Evolutionary conservation across 441 rosid genomes (phyloP).

Genomic region (Gossypium laxum): DNA sequence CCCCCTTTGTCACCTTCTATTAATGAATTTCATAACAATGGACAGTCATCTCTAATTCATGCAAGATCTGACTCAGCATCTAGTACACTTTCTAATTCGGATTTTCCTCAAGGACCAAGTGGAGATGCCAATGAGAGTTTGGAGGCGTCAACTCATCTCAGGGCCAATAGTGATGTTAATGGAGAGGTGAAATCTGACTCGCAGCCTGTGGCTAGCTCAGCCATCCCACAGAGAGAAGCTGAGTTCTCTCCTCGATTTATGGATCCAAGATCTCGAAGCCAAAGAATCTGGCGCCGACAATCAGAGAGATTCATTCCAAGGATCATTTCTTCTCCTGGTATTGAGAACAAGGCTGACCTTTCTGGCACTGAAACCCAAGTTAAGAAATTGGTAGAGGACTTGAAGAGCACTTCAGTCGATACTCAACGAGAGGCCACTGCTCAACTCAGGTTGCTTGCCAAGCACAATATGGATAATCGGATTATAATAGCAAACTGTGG

Average conservation of each 20-base stretch:
- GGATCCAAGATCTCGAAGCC: conserved; percentile 51
- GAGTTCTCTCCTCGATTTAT: conserved; percentile 43
- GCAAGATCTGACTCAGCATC: conserved; percentile 57
- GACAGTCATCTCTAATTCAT: conserved; percentile 29
- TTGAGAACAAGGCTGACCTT: conserved; percentile 57
- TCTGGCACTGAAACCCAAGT: conserved; percentile 59
- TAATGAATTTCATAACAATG: conserved; percentile 35
- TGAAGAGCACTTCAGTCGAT: conserved; percentile 44
- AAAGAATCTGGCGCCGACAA: conserved; percentile 55
- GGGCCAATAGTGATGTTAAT: conserved; percentile 49
- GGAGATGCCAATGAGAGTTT: conserved; percentile 49
- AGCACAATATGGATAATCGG: conserved; percentile 65
- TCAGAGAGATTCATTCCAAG: conserved; percentile 43
- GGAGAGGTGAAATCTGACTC: conserved; percentile 54
- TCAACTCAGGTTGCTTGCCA: conserved; percentile 57
- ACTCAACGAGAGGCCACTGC: conserved; percentile 45
- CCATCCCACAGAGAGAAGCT: conserved; percentile 37
- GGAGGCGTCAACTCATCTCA: conserved; percentile 45
- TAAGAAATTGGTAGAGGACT: conserved; percentile 51
- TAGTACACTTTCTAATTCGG: conserved; percentile 30
- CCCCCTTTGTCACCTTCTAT: conserved; percentile 40
- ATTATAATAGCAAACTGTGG: conserved; percentile 65
- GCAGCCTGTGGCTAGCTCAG: conserved; percentile 28
- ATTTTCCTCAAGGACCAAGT: conserved; percentile 30
- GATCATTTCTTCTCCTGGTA: conserved; percentile 49